These are phyloP conservation scores for Aspergillus novofumigatus DNA, from an alignment of 2,329 filamentous ascomycete species.

Conservation along the genomic window DNA sequence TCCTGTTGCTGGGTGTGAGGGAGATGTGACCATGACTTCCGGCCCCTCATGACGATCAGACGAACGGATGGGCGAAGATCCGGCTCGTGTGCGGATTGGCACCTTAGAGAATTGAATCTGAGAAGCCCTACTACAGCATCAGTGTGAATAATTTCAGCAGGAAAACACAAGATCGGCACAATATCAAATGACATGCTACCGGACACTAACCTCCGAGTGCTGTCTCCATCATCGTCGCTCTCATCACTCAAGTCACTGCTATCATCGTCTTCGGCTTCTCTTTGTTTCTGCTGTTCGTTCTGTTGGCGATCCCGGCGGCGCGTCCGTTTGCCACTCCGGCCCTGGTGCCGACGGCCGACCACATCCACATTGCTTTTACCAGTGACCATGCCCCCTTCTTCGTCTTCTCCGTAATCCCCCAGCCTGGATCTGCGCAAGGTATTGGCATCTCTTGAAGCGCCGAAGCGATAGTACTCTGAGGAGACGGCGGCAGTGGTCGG, in stretches of 20 bases:
- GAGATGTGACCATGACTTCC: constrained; percentile 53
- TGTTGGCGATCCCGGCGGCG: constrained; percentile 38
- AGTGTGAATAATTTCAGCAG: constrained; percentile 9
- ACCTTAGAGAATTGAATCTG: constrained; percentile 97
- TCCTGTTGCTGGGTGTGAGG: constrained; percentile 47
- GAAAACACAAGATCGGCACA: background rate
- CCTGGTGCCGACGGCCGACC: constrained; percentile 44
- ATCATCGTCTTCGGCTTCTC: constrained; percentile 58
- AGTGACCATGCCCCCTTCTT: constrained; percentile 61
- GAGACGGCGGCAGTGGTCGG: constrained; percentile 55
- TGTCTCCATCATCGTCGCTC: constrained; percentile 59
- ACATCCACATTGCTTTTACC: constrained; percentile 55
- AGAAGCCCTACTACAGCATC: constrained; percentile 53
- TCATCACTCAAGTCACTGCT: constrained; percentile 64
- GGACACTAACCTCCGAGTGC: constrained; percentile 29
- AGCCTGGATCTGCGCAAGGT: constrained; percentile 18
- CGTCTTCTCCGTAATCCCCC: constrained; percentile 53
- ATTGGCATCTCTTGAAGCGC: constrained; percentile 28
- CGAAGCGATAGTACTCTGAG: constrained; percentile 59
- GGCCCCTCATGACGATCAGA: constrained; percentile 42
- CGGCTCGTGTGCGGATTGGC: constrained; percentile 79
- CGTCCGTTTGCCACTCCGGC: constrained; percentile 27
- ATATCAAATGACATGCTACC: too few species aligned
- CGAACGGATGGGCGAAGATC: constrained; percentile 75
- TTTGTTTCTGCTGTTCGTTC: constrained; percentile 50